phyloP scores from a whole-genome alignment of 164 flowering plant species.

The Aristolochia fimbriata region DNA sequence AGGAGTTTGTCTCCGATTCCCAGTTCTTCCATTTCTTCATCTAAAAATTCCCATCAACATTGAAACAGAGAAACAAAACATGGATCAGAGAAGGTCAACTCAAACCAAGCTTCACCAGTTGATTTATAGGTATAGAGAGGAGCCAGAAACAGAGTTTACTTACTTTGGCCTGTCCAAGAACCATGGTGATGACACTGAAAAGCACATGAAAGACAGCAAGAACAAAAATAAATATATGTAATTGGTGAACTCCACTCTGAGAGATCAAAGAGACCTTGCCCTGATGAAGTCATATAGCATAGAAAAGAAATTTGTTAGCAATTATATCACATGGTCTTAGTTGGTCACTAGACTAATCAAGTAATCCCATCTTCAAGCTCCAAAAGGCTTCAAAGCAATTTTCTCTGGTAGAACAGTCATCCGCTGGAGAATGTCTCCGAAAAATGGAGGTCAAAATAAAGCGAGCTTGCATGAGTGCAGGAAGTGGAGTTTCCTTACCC shows the following conservation, averaged over 20 bases:
- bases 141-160: slow-evolving; percentile 1
- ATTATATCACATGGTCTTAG: too few species aligned
- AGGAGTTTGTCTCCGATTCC: slow-evolving; percentile 50
- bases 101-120: too few species aligned
- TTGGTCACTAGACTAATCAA: background rate
- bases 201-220: slow-evolving; percentile 61
- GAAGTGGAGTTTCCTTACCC: slow-evolving; percentile 13
- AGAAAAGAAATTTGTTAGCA: background rate
- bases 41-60: slow-evolving; percentile 18
- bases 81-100: too few species aligned
- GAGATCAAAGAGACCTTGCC: slow-evolving; percentile 40
- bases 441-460: background rate
- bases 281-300: slow-evolving; percentile 20
- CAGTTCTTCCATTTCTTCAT: slow-evolving; percentile 66
- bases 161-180: slow-evolving; percentile 47
- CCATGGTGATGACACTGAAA: slow-evolving; percentile 50
- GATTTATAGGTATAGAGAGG: background rate
- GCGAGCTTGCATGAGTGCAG: background rate
- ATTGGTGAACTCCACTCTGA: slow-evolving; percentile 40
- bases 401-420: too few species aligned
- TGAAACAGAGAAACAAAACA: too few species aligned
- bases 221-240: slow-evolving; percentile 60
- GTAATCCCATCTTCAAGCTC: background rate
- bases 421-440: background rate
- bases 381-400: too few species aligned